Evolutionary conservation across 148 eudicot species (phyloP).

Genomic region (Rheum nobile): DNA sequence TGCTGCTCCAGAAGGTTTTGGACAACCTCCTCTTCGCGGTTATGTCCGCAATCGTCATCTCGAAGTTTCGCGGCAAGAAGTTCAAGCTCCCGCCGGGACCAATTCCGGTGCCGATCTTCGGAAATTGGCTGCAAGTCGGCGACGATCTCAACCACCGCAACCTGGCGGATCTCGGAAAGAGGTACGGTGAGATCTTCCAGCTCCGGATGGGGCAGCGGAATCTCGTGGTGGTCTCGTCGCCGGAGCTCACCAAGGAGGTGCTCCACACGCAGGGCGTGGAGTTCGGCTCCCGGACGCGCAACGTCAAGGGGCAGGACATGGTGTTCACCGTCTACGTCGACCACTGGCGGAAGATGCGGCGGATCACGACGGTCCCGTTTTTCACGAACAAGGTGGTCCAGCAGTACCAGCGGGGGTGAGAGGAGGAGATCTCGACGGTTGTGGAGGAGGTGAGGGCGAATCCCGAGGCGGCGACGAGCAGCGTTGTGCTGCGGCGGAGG

Average conservation of each 20-base stretch:
- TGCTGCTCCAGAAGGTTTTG: constrained; percentile 1
- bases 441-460: constrained; percentile 23
- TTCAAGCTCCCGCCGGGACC: constrained; percentile 29
- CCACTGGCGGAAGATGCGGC: constrained; percentile 46
- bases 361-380: constrained; percentile 45
- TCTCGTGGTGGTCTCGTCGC: constrained; percentile 37
- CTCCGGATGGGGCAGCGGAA: constrained; percentile 33
- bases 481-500: constrained; percentile 30
- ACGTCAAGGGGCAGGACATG: constrained; percentile 44
- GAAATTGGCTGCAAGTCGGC: constrained; percentile 49
- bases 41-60: not conserved
- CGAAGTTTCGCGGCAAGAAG: constrained; percentile 1
- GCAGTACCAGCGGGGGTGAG: constrained; percentile 30
- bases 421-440: constrained; percentile 29
- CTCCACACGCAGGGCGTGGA: constrained; percentile 45
- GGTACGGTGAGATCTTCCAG: constrained; percentile 26
- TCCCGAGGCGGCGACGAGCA: constrained; percentile 8
- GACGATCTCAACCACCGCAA: constrained; percentile 40
- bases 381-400: constrained; percentile 44
- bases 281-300: constrained; percentile 43
- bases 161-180: constrained; percentile 20
- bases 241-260: constrained; percentile 30
- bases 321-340: constrained; percentile 41
- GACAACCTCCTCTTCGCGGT: not conserved
- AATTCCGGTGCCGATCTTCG: constrained; percentile 28